Evolutionary conservation across 768 basidiomycete species (phyloP).

Genomic region (Lentinula edodes): DNA sequence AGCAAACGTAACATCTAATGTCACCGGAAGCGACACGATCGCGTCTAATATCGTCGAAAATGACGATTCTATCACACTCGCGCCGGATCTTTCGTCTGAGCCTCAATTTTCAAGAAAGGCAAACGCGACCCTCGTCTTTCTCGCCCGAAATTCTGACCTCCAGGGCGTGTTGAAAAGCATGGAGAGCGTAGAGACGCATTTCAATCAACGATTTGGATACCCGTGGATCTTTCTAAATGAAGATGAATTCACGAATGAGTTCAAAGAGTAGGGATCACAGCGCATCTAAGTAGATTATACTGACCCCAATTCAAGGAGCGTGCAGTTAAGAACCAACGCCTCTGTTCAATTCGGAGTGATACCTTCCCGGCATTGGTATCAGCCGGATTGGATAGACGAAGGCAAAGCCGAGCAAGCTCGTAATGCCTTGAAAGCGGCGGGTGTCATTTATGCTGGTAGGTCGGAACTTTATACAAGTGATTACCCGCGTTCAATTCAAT

Average conservation of each 20-base stretch:
- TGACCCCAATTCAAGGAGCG: conserved; percentile 17
- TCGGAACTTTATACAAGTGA: not conserved
- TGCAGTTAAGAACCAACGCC: conserved; percentile 17
- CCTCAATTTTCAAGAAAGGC: conserved; percentile 21
- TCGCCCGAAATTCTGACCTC: conserved; percentile 46
- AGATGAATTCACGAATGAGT: conserved; percentile 47
- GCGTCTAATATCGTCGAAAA: not conserved
- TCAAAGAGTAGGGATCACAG: conserved; percentile 31
- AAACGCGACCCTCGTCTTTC: conserved; percentile 56
- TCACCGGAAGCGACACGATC: not conserved
- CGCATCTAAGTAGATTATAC: not conserved
- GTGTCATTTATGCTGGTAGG: conserved; percentile 36
- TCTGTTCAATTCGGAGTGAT: conserved; percentile 47
- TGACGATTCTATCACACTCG: not conserved
- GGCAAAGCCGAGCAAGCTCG: conserved; percentile 46
- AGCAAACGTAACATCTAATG: not conserved
- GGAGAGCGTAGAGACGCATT: conserved; percentile 50
- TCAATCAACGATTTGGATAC: conserved; percentile 54
- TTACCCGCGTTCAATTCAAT: not conserved
- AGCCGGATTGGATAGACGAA: conserved; percentile 71
- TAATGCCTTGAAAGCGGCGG: conserved; percentile 39
- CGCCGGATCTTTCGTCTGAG: not conserved
- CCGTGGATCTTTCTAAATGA: conserved; percentile 66
- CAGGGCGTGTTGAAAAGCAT: conserved; percentile 41
- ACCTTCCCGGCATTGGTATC: conserved; percentile 56